Percentiles rank a stretch among this genome's conserved stretches.
These are phyloP conservation scores for Rhizopus arrhizus DNA, from an alignment of 371 early-diverging fungal genomes.

Conservation along the genomic window DNA sequence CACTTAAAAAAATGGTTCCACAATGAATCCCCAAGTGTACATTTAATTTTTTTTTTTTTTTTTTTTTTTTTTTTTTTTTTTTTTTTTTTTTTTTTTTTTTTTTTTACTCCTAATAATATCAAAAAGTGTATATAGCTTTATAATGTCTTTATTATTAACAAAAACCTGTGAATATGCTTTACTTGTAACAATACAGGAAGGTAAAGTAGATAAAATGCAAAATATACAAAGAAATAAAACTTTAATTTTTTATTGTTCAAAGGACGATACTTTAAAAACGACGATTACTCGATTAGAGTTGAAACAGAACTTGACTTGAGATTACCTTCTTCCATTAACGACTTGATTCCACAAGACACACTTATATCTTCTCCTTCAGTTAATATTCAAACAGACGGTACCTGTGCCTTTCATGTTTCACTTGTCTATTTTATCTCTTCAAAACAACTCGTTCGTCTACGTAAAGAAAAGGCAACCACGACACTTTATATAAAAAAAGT, in stretches of 20 bases:
- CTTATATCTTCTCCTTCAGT: constrained; percentile 34
- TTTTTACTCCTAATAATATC: too few species aligned
- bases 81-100: not conserved
- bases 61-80: constrained; percentile 2
- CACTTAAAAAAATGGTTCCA: constrained; percentile 43
- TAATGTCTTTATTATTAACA: constrained; percentile 51
- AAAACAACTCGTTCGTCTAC: constrained; percentile 43
- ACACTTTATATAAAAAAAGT: constrained; percentile 21
- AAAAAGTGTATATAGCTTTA: constrained; percentile 3
- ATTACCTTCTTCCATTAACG: constrained; percentile 47
- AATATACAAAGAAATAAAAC: constrained; percentile 8
- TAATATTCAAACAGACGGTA: constrained; percentile 31
- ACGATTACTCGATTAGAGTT: constrained; percentile 17
- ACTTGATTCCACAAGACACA: constrained; percentile 48
- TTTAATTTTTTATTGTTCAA: constrained; percentile 5
- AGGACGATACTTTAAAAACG: constrained; percentile 43
- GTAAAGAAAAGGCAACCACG: constrained; percentile 36
- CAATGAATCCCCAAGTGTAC: constrained; percentile 65
- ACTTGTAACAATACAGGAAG: constrained; percentile 49
- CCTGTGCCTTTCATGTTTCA: constrained; percentile 33
- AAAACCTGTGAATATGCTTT: constrained; percentile 55
- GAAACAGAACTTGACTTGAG: constrained; percentile 47
- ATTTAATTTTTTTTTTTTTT: constrained; percentile 61
- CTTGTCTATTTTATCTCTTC: constrained; percentile 47
- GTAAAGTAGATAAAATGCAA: constrained; percentile 22